A percentile compares a stretch with the other conserved stretches of the same genome.
Conservation (phyloP, 2,329 filamentous ascomycete species). For the Claviceps sorghi region DNA sequence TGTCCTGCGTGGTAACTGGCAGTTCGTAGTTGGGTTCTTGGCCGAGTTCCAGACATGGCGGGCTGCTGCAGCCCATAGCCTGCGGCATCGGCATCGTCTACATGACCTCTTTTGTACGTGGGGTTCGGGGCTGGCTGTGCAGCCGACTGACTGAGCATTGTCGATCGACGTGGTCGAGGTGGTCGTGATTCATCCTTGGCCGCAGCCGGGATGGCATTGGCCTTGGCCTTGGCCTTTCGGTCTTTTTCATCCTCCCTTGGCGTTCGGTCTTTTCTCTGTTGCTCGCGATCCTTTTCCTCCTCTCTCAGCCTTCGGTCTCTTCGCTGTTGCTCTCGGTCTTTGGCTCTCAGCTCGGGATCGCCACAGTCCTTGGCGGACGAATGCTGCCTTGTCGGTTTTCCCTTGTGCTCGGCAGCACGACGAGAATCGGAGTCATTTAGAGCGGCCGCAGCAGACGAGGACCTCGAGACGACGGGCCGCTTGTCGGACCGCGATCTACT, state of each 20-base stretch:
- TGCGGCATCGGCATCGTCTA: conserved; percentile 21
- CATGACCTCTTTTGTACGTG: conserved; percentile 16
- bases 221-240: conserved; percentile 1
- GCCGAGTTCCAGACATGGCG: conserved; percentile 16
- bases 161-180: conserved; percentile 15
- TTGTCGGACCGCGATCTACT: conserved; percentile 30
- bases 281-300: conserved; percentile 14
- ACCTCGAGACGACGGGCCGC: conserved; percentile 18
- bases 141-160: conserved; percentile 17
- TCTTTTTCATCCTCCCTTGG: conserved; percentile 12
- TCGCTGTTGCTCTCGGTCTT: conserved; percentile 16
- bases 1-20: conserved; percentile 23
- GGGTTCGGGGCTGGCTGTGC: conserved; percentile 20
- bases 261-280: conserved; percentile 15
- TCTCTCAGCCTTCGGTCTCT: conserved; percentile 13
- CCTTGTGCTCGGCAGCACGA: conserved; percentile 19
- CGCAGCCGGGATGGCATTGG: conserved; percentile 4
- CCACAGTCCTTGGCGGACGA: conserved; percentile 10
- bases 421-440: conserved; percentile 32
- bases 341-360: conserved; percentile 10
- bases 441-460: conserved; percentile 20
- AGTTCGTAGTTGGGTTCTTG: conserved; percentile 20
- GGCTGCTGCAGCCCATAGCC: conserved; percentile 22
- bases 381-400: conserved; percentile 11
- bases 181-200: conserved; percentile 13